Conservation (phyloP, 2,329 filamentous ascomycete genomes). For the Calonectria naviculata region DNA sequence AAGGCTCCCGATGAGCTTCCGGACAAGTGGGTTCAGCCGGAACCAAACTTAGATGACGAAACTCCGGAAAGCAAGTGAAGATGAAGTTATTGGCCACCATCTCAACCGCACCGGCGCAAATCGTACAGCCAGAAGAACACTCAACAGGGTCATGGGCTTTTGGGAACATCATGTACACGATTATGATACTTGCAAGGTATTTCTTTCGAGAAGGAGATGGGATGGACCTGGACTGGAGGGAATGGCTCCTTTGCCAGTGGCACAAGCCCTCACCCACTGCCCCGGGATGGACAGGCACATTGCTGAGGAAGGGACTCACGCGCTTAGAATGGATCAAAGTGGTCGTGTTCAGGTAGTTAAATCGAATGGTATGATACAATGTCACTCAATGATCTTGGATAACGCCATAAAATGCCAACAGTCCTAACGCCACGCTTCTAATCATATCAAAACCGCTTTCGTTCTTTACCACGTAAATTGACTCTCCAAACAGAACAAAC, state of each 20-base stretch:
- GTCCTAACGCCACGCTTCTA: slow-evolving; percentile 30
- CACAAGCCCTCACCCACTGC: not conserved
- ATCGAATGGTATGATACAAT: slow-evolving; percentile 1
- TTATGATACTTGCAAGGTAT: not conserved
- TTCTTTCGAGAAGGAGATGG: not conserved
- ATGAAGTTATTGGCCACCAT: not conserved
- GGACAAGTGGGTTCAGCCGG: slow-evolving; percentile 22
- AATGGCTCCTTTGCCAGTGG: not conserved
- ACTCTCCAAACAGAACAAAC: slow-evolving; percentile 84
- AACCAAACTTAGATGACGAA: not conserved
- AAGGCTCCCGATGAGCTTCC: slow-evolving; percentile 13
- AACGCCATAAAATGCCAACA: slow-evolving; percentile 9
- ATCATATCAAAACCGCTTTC: slow-evolving; percentile 57
- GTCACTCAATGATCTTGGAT: slow-evolving; percentile 7
- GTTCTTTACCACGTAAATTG: slow-evolving; percentile 61
- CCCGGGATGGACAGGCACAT: not conserved
- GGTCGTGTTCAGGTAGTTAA: not conserved
- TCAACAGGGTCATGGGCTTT: not conserved
- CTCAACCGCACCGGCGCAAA: not conserved
- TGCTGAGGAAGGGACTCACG: no score
- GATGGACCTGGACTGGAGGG: not conserved
- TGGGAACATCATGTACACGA: not conserved
- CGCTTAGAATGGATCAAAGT: not conserved
- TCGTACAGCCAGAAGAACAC: not conserved
- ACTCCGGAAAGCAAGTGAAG: not conserved